Evolutionary conservation across 805 yeast species (phyloP).

Genomic region (Ogataea nonfermentans): DNA sequence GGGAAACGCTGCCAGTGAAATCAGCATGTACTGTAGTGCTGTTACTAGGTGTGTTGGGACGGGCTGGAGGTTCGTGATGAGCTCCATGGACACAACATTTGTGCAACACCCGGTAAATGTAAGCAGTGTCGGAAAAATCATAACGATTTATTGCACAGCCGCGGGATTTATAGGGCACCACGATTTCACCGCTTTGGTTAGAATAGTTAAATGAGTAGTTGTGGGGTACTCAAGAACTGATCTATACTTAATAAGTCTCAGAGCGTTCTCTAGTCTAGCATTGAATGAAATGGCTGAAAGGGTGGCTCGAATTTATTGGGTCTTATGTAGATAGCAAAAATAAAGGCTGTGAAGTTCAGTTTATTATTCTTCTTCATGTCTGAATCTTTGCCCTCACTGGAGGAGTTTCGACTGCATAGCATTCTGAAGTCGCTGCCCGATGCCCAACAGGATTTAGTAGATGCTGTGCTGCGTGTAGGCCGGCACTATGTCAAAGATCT

Average conservation of each 20-base stretch:
- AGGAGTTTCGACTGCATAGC: conserved; percentile 26
- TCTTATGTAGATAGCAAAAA: too few relatives aligned
- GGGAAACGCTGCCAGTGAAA: conserved; percentile 43
- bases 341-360: neutral
- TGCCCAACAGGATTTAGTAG: conserved; percentile 24
- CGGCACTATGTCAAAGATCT: conserved; percentile 29
- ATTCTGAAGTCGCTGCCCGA: conserved; percentile 26
- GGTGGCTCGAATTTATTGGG: too few relatives aligned
- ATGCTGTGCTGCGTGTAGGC: conserved; percentile 24
- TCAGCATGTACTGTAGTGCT: conserved; percentile 53
- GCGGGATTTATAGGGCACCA: too few relatives aligned
- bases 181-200: too few relatives aligned
- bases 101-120: conserved; percentile 76
- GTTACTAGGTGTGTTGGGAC: conserved; percentile 52
- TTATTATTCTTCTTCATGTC: conserved; percentile 6
- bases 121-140: conserved; percentile 21
- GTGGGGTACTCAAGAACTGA: too few relatives aligned
- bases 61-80: conserved; percentile 40
- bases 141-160: too few relatives aligned
- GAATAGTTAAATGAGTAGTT: too few relatives aligned
- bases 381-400: conserved; percentile 27
- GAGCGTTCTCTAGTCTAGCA: too few relatives aligned
- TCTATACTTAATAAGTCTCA: too few relatives aligned
- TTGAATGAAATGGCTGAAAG: too few relatives aligned
- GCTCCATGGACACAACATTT: conserved; percentile 63